Evolutionary conservation across 176 grass and related monocot genomes (phyloP), one percentile per base, ranked within the genome.

Genomic region (Melocanna baccifera): DNA sequence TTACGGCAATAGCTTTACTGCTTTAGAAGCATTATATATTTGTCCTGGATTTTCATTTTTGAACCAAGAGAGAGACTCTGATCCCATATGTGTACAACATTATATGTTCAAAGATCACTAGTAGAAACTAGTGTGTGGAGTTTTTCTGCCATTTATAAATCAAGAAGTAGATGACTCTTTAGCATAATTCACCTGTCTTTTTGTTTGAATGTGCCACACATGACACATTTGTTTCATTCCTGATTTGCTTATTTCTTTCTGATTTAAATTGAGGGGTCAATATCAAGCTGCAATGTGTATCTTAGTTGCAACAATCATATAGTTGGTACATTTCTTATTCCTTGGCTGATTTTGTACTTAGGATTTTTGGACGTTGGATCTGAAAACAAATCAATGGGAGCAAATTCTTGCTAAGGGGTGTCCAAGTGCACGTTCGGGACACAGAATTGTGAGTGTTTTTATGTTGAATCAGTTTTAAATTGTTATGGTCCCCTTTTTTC

Each of bases 311-410:
- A 11, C 19, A 56, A 71, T 71, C 65, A 88, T 65, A 67, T 79
- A 16, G 58, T 62, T 71, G 66, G 66, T 67, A 3, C 20, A 67
- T 71, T 53, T 69, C 69, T 41, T 75, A 75, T 76, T 75, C 43
- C 16, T 63, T 19, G 23, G 45, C 25, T 87, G 7, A 58, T 87
- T 90, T 85, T 62, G 26, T 87, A 78, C 34, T 52, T 56, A 98
- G 96, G 96, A 98, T 69, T 95, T 98, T 85, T 98, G 96, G 96
- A 88, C 85, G 25, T 71, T 95, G 53, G 91, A 95, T 93, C 65
- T 95, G 47, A 98, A 98, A 89, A 98, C 92, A 83, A 98, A 98
- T 87, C 96, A 95, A 65, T 95, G 96, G 96, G 96, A 93, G 79
- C 96, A 98, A 90, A 79, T 95, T 65, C 86, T 91, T 87, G 75